Conservation (phyloP, 2,329 filamentous ascomycete genomes). For the Penicillium sp. region DNA sequence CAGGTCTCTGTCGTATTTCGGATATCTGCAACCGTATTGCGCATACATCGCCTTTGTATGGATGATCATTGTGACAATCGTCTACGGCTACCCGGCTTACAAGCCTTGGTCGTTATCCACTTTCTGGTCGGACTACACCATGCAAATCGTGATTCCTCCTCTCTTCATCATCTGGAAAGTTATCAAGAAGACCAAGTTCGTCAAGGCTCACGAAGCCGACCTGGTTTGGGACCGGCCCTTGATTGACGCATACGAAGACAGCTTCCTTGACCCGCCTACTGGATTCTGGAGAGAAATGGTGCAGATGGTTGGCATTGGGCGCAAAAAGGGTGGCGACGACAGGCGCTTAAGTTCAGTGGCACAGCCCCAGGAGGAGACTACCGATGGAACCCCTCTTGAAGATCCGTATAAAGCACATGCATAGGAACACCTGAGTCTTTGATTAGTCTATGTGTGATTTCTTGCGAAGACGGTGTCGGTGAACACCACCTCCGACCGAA, state of each 20-base stretch:
- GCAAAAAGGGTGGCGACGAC: constrained; percentile 20
- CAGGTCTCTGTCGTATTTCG: constrained; percentile 54
- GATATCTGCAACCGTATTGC: constrained; percentile 58
- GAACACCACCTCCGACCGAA: no score
- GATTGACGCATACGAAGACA: constrained; percentile 57
- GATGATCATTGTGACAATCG: constrained; percentile 29
- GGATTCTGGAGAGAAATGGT: constrained; percentile 56
- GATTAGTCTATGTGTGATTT: no score
- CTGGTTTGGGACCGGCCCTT: constrained; percentile 58
- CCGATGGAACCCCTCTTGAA: background rate
- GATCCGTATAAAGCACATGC: no score
- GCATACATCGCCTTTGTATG: constrained; percentile 32
- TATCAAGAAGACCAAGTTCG: constrained; percentile 55
- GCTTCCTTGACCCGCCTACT: constrained; percentile 49
- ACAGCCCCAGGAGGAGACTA: background rate
- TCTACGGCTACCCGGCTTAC: constrained; percentile 56
- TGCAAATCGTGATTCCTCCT: constrained; percentile 53
- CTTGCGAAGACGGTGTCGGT: background rate
- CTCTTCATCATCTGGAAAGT: constrained; percentile 62
- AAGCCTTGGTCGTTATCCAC: constrained; percentile 45
- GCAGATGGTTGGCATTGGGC: constrained; percentile 41
- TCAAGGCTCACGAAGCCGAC: constrained; percentile 55
- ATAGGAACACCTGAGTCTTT: no score
- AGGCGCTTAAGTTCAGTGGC: background rate
- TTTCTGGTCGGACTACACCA: constrained; percentile 54